Evolutionary conservation across 306 rosid genomes (phyloP), one percentile per base, ranked within the genome.

Genomic region (Quercus aquifolioides): DNA sequence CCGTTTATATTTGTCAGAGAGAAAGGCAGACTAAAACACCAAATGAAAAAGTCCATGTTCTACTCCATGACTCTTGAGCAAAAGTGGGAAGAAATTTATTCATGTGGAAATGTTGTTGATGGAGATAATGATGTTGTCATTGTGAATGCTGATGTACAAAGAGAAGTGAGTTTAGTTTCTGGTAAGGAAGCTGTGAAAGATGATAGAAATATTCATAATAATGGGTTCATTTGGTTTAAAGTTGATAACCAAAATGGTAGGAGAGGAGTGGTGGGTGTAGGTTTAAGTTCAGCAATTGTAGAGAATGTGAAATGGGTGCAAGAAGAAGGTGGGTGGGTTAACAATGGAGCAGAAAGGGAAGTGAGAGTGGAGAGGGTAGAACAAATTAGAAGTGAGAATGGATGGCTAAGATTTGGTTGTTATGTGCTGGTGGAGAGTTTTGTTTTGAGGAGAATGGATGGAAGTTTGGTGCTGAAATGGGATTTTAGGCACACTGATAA

Each of bases 1-100:
- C 94, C 96, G 4, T 94, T 88, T 63, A 79, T 89, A 55, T 91
- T 92, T 82, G 94, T 92, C 75, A 90, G 86, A 38, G 97, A 94
- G 77, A 86, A 70, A 52, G 59, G 71, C 19, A 77, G 68, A 49
- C 28, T 80, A 4, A 87, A 69, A 14, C 78, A 62, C 13, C 97
- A 92, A 84, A 92, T 94, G 98, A 88, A 78, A 83, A 91, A 74
- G 71, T 77, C 88, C 0, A 79, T 84, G 81, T 85, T 83, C 49
- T 94, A 94, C 62, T 73, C 86, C n/a, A 75, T 91, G 80, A 91
- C 91, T 59, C 86, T 92, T 2, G 91, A 92, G 85, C 97, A 94
- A 73, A 87, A 85, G 51, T 94, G 97, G 98, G 97, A 91, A 69
- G 94, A 94, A 83, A 89, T 94, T 3, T 85, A 80, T 87, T 68